phyloP scores from a whole-genome alignment of 345 rosid genomes.

The Citrus sp. region DNA sequence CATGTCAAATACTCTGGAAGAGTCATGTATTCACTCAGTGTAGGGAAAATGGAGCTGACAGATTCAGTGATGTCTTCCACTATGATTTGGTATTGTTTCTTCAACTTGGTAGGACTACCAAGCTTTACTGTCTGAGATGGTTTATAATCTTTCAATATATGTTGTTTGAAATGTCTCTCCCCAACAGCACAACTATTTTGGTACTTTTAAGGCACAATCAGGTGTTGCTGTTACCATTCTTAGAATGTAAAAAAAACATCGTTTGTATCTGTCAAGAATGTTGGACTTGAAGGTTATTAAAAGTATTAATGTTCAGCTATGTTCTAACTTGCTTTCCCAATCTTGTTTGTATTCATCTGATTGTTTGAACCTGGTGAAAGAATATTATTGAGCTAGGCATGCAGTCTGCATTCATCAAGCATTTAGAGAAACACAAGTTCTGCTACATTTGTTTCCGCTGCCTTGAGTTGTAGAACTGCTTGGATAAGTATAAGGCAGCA shows the following conservation, averaged over 20 bases:
- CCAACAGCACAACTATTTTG: background rate
- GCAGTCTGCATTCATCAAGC: background rate
- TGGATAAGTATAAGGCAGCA: background rate
- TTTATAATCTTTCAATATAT: background rate
- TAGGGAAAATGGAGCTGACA: background rate
- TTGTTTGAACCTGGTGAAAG: background rate
- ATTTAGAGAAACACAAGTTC: too few relatives aligned
- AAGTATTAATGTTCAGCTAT: background rate
- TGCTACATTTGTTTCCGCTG: background rate
- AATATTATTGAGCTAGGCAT: background rate
- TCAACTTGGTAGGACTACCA: background rate
- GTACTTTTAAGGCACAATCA: background rate
- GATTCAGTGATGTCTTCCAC: background rate
- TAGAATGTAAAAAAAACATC: background rate
- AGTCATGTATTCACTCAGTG: background rate
- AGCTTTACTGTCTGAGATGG: background rate
- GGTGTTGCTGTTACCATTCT: background rate
- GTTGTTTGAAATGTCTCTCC: background rate
- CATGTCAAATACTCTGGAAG: background rate
- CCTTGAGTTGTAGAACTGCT: background rate
- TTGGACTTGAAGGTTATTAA: too few relatives aligned
- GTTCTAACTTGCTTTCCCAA: background rate
- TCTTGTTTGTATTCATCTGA: background rate
- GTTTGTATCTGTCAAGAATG: background rate
- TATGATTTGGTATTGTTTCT: background rate